phyloP scores from a whole-genome alignment of 1,139 yeast species.

The Pichia sp. region DNA sequence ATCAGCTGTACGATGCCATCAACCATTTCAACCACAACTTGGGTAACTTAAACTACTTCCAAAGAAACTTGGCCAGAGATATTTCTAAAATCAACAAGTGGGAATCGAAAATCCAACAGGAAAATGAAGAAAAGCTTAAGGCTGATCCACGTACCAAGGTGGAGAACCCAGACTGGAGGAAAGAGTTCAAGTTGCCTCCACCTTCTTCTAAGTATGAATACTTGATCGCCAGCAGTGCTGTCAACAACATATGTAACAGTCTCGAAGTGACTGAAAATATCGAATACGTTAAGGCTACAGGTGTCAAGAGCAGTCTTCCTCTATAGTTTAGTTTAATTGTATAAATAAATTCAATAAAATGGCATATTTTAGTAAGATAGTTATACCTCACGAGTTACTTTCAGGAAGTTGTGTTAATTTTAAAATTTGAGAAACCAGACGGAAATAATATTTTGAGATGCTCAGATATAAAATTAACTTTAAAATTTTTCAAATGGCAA shows the following conservation, averaged over 20 bases:
- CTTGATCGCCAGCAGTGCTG: conserved; percentile 64
- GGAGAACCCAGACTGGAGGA: conserved; percentile 57
- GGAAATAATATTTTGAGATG: no score
- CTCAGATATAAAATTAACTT: no score
- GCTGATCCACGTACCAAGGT: conserved; percentile 52
- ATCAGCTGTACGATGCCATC: conserved; percentile 66
- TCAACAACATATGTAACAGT: conserved; percentile 66
- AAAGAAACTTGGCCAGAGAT: conserved; percentile 72
- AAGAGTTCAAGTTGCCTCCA: conserved; percentile 60
- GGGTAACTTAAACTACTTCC: conserved; percentile 78
- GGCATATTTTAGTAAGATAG: background rate
- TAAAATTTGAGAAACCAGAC: no score
- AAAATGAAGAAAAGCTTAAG: conserved; percentile 56
- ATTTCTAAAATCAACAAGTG: conserved; percentile 67
- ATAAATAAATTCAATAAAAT: background rate
- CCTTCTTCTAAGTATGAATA: conserved; percentile 78
- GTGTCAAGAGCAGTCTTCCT: conserved; percentile 10
- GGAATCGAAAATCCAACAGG: conserved; percentile 67
- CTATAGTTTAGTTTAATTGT: conserved; percentile 1
- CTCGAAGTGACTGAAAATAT: conserved; percentile 49
- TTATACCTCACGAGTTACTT: no score
- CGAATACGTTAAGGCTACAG: conserved; percentile 15
- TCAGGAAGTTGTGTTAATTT: no score
- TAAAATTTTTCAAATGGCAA: no score
- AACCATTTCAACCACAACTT: conserved; percentile 80